Evolutionary conservation across 2,329 filamentous ascomycete genomes (phyloP).

Genomic region (Amauroascus verrucosus): DNA sequence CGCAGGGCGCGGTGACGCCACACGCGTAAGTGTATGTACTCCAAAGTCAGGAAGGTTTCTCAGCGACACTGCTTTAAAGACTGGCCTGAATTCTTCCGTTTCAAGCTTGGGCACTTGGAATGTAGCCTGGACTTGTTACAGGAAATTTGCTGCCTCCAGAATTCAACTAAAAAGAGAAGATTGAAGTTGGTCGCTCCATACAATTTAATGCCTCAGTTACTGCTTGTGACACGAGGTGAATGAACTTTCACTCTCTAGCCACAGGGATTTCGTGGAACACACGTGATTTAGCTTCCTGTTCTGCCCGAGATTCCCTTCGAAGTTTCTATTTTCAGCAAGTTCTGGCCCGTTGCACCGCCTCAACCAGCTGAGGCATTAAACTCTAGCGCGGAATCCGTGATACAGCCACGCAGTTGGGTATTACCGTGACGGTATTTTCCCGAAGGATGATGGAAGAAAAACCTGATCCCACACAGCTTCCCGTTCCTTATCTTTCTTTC

Average conservation of each 20-base stretch:
- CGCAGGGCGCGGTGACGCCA: neutral
- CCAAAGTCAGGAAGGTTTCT: neutral
- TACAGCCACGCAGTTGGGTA: slow-evolving; percentile 2
- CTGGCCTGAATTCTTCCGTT: neutral
- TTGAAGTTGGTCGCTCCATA: neutral
- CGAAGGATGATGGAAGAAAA: neutral
- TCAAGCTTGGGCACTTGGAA: neutral
- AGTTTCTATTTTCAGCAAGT: neutral
- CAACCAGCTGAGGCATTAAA: slow-evolving; percentile 1
- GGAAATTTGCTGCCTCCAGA: neutral
- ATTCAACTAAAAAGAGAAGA: neutral
- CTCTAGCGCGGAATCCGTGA: neutral
- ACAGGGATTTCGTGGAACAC: neutral
- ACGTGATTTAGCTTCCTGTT: slow-evolving; percentile 4
- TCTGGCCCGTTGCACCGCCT: slow-evolving; percentile 4
- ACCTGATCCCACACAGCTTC: slow-evolving; percentile 9
- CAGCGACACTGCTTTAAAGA: neutral
- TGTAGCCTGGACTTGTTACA: neutral
- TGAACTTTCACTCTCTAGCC: neutral
- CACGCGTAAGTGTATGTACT: neutral
- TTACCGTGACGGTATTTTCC: slow-evolving; percentile 5
- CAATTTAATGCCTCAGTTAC: slow-evolving; percentile 7
- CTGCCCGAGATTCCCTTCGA: neutral
- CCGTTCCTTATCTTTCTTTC: neutral
- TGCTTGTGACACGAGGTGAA: neutral